Conservation (phyloP, 192 early-diverging fungal genomes). For the Coemansia sp. region DNA sequence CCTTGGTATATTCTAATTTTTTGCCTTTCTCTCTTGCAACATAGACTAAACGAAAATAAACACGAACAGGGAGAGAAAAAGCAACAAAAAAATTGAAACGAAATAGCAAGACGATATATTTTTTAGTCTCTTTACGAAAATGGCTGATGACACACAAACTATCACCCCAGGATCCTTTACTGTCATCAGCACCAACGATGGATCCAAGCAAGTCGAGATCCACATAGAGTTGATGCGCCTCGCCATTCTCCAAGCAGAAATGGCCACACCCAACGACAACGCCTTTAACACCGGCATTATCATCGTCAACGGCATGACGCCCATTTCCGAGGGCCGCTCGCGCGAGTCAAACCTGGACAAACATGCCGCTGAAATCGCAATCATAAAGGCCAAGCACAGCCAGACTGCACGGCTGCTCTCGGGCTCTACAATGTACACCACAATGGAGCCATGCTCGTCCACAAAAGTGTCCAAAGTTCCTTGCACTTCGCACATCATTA, state of each 20-base stretch:
- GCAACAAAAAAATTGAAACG: neutral
- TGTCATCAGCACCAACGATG: slow-evolving; percentile 37
- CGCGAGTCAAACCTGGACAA: slow-evolving; percentile 16
- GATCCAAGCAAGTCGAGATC: slow-evolving; percentile 37
- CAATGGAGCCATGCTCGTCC: slow-evolving; percentile 94
- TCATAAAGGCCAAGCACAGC: slow-evolving; percentile 19
- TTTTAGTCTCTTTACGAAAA: neutral
- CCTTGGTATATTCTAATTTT: neutral
- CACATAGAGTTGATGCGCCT: slow-evolving; percentile 46
- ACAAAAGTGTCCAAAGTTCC: slow-evolving; percentile 70
- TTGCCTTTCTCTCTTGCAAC: neutral
- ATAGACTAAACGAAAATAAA: neutral
- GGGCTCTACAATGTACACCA: slow-evolving; percentile 83
- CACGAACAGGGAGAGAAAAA: neutral
- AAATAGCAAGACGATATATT: neutral
- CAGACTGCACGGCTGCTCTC: slow-evolving; percentile 5
- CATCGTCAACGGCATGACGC: slow-evolving; percentile 27
- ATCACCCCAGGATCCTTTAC: slow-evolving; percentile 22
- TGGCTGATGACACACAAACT: neutral
- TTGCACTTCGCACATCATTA: slow-evolving; percentile 76
- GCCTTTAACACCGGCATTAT: slow-evolving; percentile 37
- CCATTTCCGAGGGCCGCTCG: slow-evolving; percentile 34
- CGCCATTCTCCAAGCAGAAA: slow-evolving; percentile 39
- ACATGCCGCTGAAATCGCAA: slow-evolving; percentile 33
- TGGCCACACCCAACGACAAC: slow-evolving; percentile 24